A percentile compares a stretch with the other conserved stretches of the same genome.
These are phyloP conservation scores for Lepidium didymum DNA, from an alignment of 345 rosid genomes.

Conservation along the genomic window DNA sequence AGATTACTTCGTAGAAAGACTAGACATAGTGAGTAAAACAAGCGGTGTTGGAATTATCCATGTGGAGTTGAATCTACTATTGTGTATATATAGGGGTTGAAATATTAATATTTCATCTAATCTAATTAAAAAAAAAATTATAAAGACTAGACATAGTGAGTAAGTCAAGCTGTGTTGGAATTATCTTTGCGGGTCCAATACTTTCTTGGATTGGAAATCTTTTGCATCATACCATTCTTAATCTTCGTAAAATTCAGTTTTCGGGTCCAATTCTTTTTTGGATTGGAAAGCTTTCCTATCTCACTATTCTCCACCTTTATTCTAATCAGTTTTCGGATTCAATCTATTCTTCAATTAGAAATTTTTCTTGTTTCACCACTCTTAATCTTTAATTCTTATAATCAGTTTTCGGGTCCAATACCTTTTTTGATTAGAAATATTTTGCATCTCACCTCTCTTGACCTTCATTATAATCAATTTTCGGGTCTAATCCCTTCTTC, in stretches of 20 bases:
- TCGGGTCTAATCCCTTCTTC: background rate
- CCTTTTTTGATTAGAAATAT: background rate
- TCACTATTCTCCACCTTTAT: background rate
- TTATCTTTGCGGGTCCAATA: no score
- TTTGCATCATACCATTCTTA: no score
- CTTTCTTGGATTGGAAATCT: no score
- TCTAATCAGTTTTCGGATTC: background rate
- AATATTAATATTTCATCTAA: no score
- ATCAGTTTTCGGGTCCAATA: background rate
- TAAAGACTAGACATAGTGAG: no score
- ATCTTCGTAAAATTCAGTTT: no score
- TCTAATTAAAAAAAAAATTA: no score
- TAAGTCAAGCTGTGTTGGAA: background rate
- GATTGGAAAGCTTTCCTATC: background rate
- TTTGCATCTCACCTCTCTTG: background rate
- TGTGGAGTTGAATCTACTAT: no score
- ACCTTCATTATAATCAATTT: background rate
- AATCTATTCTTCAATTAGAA: background rate
- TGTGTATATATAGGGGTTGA: no score
- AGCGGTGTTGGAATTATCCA: no score
- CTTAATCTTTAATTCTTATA: background rate
- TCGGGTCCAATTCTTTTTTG: background rate
- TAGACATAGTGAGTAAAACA: no score
- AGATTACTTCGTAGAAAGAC: no score
- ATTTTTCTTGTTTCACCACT: background rate